Base-by-base conservation (phyloP, 805 yeast genomes). In the Cyberlindnera veronae region DNA sequence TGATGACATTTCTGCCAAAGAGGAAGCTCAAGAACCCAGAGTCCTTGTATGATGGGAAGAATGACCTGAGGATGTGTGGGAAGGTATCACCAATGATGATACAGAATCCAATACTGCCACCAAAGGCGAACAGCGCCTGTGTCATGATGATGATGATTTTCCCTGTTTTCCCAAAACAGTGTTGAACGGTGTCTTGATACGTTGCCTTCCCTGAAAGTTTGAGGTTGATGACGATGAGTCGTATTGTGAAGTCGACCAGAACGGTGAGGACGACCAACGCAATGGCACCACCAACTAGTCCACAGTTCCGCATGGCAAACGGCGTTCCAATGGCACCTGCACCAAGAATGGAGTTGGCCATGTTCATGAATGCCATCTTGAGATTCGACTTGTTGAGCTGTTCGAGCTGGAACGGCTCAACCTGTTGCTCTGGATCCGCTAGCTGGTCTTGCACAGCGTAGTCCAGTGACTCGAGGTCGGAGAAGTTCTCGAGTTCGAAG, bases 291-390 rank as follows among this genome's bases (percentile, higher is more conserved):
- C 91, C 88, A 0, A 81, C 42, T 3, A 91, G 60, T 0, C 98
- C 98, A 15, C 86, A 73, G 53, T 89, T 86, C 33, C 74, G 69
- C 54, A 90, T 77, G 0, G 97, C 96, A 49, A 81, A 84, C 2
- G 98, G 95, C 48, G 89, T 95, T 2, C 97, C 96, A 23, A 91
- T 87, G 39, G 91, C 86, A 7, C 98, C 98, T 0, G 98, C 97
- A 0, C 98, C 98, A 6, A 91, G 69, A 45, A 91, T 91, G 15
- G 95, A 83, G 62, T 90, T 90, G 9, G 96, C 95, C 95, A 90
- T 89, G 62, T 91, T 91, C 95, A 90, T 85, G 56, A 90, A 89
- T 5, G 97, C 97, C 87, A 84, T 84, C 42, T 74, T 76, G 72
- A 90, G 71, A 29, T 71, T 73, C 2, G 85, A 77, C 50, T 76